Percentiles rank a stretch among this genome's conserved stretches.
Evolutionary conservation across 305 asterid species (phyloP).

Genomic region (Rubia balearica): DNA sequence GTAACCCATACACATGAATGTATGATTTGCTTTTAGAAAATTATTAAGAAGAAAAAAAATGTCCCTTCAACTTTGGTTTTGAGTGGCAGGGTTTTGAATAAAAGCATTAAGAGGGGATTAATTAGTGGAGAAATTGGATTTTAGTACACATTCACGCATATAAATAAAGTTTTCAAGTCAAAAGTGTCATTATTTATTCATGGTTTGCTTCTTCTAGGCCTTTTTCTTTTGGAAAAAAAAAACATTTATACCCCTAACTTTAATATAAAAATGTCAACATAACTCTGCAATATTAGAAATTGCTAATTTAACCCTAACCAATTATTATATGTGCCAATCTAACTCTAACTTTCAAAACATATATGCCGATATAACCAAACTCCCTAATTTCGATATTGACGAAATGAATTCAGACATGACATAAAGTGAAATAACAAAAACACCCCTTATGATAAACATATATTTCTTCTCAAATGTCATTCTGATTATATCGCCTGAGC

Average conservation of each 20-base stretch:
- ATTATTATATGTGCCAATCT: too few relatives aligned
- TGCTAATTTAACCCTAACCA: too few relatives aligned
- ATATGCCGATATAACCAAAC: too few relatives aligned
- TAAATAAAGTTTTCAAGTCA: background rate
- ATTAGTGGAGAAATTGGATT: background rate
- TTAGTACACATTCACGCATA: background rate
- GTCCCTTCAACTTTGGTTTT: background rate
- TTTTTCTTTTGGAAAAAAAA: too few relatives aligned
- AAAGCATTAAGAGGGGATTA: background rate
- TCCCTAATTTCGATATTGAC: too few relatives aligned
- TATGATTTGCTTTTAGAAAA: background rate
- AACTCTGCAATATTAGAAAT: too few relatives aligned
- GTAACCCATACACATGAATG: background rate
- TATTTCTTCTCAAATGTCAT: conserved; percentile 13
- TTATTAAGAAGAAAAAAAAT: background rate
- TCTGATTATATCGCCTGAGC: conserved; percentile 27
- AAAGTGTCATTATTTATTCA: background rate
- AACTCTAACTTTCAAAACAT: too few relatives aligned
- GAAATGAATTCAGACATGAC: too few relatives aligned
- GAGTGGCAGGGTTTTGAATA: background rate
- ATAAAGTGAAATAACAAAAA: too few relatives aligned
- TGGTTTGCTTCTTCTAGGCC: background rate
- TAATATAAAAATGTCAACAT: too few relatives aligned
- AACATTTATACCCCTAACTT: too few relatives aligned
- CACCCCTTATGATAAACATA: too few relatives aligned